A percentile compares a stretch with the other conserved stretches of the same genome.
Evolutionary conservation across 208 protist genomes (phyloP).

Genomic region (Leishmania major): DNA sequence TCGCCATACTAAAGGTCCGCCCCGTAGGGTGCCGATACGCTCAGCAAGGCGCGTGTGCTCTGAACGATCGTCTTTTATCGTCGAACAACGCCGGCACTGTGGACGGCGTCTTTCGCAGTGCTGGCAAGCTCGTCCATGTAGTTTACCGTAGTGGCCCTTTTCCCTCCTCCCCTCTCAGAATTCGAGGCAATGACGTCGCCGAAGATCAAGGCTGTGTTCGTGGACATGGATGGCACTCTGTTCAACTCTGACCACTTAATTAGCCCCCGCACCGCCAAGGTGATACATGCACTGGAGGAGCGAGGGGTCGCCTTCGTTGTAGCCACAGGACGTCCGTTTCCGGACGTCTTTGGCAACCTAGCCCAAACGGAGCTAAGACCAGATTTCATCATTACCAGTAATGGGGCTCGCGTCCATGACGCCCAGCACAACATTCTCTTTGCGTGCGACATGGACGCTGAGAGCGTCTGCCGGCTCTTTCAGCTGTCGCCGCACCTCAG

Average conservation of each 20-base stretch:
- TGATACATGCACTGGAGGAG: conserved; percentile 34
- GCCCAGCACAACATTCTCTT: conserved; percentile 35
- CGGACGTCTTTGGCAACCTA: conserved; percentile 68
- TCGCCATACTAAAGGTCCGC: neutral
- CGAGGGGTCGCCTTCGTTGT: conserved; percentile 44
- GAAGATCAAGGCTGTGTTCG: conserved; percentile 26
- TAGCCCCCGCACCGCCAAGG: conserved; percentile 31
- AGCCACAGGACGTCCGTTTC: conserved; percentile 64
- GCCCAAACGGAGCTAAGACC: conserved; percentile 38
- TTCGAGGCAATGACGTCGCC: neutral
- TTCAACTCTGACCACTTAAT: conserved; percentile 43
- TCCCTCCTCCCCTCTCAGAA: neutral
- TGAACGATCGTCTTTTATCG: neutral
- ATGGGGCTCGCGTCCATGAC: conserved; percentile 66
- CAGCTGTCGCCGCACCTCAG: conserved; percentile 27
- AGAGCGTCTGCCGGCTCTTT: conserved; percentile 52
- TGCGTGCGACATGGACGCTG: conserved; percentile 40
- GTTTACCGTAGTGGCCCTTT: neutral
- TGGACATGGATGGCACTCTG: conserved; percentile 78
- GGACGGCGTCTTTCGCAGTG: neutral
- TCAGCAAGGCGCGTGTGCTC: neutral
- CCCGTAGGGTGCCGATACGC: neutral
- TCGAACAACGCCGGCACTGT: neutral
- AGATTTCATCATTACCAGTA: conserved; percentile 79
- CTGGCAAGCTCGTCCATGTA: neutral